Evolutionary conservation across 2,329 filamentous ascomycete genomes (phyloP).

Genomic region (Xylaria multiplex): DNA sequence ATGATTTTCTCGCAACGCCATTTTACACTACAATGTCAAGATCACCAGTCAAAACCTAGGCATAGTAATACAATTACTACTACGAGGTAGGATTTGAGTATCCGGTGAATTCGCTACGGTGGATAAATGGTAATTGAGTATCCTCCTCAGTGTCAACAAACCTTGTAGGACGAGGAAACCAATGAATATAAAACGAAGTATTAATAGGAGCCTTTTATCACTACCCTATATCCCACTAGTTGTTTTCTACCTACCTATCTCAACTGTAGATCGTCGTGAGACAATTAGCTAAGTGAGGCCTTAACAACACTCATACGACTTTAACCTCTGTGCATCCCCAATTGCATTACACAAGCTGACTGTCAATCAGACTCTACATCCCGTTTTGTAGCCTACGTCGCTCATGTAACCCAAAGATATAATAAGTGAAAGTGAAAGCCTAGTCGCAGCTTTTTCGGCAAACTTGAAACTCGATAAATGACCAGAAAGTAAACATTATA

Average conservation of each 20-base stretch:
- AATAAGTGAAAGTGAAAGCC: neutral
- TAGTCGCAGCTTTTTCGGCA: neutral
- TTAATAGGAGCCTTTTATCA: too few relatives aligned
- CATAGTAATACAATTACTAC: neutral
- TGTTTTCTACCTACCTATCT: neutral
- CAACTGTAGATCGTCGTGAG: neutral
- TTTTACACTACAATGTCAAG: conserved; percentile 2
- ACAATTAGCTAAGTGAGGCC: neutral
- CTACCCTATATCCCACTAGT: neutral
- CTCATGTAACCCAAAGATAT: neutral
- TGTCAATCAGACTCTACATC: neutral
- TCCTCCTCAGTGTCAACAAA: neutral
- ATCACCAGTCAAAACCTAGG: neutral
- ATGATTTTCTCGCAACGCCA: conserved; percentile 4
- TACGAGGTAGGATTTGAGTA: neutral
- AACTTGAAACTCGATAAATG: neutral
- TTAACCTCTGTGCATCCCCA: neutral
- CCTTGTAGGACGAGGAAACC: too few relatives aligned
- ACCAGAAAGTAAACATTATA: too few relatives aligned
- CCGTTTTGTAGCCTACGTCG: neutral
- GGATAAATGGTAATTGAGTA: neutral
- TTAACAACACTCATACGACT: neutral
- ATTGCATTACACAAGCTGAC: neutral
- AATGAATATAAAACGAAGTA: too few relatives aligned
- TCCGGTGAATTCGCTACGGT: neutral